A percentile compares a stretch with the other conserved stretches of the same genome.
These are phyloP conservation scores for Schwanniomyces etchellsii DNA, from an alignment of 1,139 yeast species.

Conservation along the genomic window DNA sequence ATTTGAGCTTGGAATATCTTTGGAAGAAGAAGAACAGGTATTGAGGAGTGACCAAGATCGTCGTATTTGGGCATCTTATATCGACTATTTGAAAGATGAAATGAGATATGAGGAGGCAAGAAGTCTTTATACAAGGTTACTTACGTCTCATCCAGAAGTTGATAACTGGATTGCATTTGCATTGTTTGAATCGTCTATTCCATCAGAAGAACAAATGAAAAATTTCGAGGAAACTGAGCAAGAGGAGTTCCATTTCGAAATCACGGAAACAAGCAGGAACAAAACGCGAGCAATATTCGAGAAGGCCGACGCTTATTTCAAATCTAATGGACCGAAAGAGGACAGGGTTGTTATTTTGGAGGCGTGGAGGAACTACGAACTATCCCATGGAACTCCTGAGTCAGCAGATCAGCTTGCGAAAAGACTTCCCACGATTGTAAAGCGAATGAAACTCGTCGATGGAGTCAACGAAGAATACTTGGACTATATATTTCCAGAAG, in stretches of 20 bases:
- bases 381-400: constrained; percentile 49
- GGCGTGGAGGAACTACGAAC: constrained; percentile 64
- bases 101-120: constrained; percentile 56
- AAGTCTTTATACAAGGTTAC: constrained; percentile 38
- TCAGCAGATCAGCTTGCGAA: constrained; percentile 29
- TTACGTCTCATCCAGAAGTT: constrained; percentile 29
- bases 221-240: constrained; percentile 34
- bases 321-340: constrained; percentile 27
- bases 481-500: constrained; percentile 69
- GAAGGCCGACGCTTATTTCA: constrained; percentile 45
- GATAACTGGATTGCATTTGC: constrained; percentile 66
- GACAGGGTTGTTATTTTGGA: constrained; percentile 53
- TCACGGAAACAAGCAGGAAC: constrained; percentile 46
- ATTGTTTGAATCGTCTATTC: constrained; percentile 64
- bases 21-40: constrained; percentile 8
- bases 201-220: constrained; percentile 47
- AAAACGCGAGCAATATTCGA: constrained; percentile 54
- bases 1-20: constrained; percentile 43
- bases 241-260: constrained; percentile 46
- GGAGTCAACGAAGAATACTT: constrained; percentile 51
- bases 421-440: constrained; percentile 55
- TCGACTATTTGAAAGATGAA: constrained; percentile 58
- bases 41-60: constrained; percentile 12
- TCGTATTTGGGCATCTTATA: constrained; percentile 43
- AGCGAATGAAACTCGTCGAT: constrained; percentile 36